Evolutionary conservation across 768 basidiomycete species (phyloP).

Genomic region (Amanita pseudoporphyria): DNA sequence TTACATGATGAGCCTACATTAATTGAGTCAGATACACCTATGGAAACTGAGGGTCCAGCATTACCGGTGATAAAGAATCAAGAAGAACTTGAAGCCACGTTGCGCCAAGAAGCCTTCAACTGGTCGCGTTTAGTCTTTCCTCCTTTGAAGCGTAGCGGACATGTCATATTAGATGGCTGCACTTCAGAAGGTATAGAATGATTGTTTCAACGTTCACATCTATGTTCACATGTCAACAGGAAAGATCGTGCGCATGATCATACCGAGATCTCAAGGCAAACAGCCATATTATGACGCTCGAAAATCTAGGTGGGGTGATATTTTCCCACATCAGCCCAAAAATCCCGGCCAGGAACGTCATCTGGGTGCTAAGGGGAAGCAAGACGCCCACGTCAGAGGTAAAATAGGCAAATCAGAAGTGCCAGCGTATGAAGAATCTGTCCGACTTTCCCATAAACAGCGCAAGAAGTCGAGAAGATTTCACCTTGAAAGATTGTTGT

Average conservation of each 20-base stretch:
- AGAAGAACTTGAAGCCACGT: constrained; percentile 36
- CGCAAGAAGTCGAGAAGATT: not conserved
- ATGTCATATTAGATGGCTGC: constrained; percentile 88
- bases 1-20: constrained; percentile 23
- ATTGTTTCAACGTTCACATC: constrained; percentile 10
- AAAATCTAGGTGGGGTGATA: constrained; percentile 89
- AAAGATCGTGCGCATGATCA: constrained; percentile 83
- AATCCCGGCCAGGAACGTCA: constrained; percentile 61
- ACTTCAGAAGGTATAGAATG: constrained; percentile 79
- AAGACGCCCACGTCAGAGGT: not conserved
- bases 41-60: not conserved
- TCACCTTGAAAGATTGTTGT: not conserved
- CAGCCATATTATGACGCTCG: constrained; percentile 92
- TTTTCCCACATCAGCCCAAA: constrained; percentile 87
- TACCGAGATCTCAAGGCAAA: constrained; percentile 93
- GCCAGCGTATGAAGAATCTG: not conserved
- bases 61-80: constrained; percentile 9
- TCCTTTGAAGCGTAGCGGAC: constrained; percentile 87
- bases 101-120: constrained; percentile 67
- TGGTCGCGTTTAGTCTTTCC: constrained; percentile 92
- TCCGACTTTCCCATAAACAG: not conserved
- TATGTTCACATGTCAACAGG: constrained; percentile 35
- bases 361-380: constrained; percentile 20
- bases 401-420: not conserved
- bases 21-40: not conserved